Evolutionary conservation across 140 eudicot species (phyloP), one percentile per base, ranked within the genome.

Genomic region (Flaveria floridana): DNA sequence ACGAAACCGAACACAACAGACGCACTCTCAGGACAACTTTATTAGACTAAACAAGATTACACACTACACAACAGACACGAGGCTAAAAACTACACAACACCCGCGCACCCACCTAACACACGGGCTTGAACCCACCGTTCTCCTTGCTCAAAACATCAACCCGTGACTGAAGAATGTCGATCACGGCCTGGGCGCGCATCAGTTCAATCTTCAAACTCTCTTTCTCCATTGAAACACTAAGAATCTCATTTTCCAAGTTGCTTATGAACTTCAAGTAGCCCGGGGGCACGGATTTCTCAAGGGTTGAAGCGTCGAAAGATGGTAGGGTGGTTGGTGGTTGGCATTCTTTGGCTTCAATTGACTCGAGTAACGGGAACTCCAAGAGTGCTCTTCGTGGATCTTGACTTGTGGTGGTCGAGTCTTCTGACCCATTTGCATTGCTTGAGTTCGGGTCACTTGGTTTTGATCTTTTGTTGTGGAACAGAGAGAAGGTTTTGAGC

Each of bases 141-240:
- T 18, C 63, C 63, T 56, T 56, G 63, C 63, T 56, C 63, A 56
- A 56, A 56, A 56, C 63, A 9, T 56, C 63, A n/a, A 56, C 16
- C 1, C 28, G 63, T 2, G 63, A 56, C 63, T 56, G 28, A 63
- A 63, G 46, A 63, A 63, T 63, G 5, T 63, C 69, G 18, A 63
- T 63, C 69, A 63, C 34, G 6, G 69, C 69, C 46, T 63, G 69
- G 47, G 69, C 69, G 12, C 69, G 69, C 69, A 63, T 63, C 34
- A 63, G 19, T 30, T 50, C 44, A 21, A 46, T 68, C 73, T 68
- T 68, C 42, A 42, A 46, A 46, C 58, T 46, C 37, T 70, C 75
- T 13, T 70, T 70, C 26, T 70, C 75, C 63, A 48, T 26, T 48
- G 75, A 50, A 2, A 52, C 48, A 70, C 51, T 26, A 18, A 50